Percentiles rank a stretch among this genome's conserved stretches.
phyloP scores from a whole-genome alignment of 768 basidiomycete species.

The Cantharellus cinnabarinus region DNA sequence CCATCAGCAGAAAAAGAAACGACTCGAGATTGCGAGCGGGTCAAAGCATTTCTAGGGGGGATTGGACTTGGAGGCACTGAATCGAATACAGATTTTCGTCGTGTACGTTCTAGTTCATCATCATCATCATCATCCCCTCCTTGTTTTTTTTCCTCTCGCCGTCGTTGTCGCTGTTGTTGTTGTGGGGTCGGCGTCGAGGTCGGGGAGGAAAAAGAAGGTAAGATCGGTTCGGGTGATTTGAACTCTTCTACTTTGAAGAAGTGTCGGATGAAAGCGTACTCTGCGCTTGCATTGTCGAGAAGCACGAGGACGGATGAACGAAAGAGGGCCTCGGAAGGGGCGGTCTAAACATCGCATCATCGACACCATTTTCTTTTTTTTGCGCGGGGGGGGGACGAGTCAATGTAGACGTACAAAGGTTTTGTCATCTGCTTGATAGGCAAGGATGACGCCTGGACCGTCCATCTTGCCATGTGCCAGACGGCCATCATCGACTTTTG shows the following conservation, averaged over 20 bases:
- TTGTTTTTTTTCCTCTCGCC: not conserved
- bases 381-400: not conserved
- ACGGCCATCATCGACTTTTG: constrained; percentile 30
- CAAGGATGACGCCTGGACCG: constrained; percentile 59
- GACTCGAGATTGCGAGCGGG: not conserved
- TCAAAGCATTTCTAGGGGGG: not conserved
- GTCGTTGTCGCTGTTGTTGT: not conserved
- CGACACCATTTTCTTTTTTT: not conserved
- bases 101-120: not conserved
- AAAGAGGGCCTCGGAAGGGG: constrained; percentile 62
- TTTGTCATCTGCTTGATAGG: constrained; percentile 82
- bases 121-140: not conserved
- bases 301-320: constrained; percentile 77
- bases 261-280: constrained; percentile 67
- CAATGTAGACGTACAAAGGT: constrained; percentile 37
- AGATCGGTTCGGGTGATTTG: not conserved
- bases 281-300: constrained; percentile 85
- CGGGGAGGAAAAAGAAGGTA: too few species aligned
- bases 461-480: constrained; percentile 52
- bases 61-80: not conserved
- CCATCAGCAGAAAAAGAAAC: not conserved
- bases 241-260: constrained; percentile 42
- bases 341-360: constrained; percentile 31
- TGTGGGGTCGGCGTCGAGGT: not conserved
- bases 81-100: not conserved